Conservation (phyloP, 1,139 yeast genomes). For the Kurtzmaniella quercitrusa region DNA sequence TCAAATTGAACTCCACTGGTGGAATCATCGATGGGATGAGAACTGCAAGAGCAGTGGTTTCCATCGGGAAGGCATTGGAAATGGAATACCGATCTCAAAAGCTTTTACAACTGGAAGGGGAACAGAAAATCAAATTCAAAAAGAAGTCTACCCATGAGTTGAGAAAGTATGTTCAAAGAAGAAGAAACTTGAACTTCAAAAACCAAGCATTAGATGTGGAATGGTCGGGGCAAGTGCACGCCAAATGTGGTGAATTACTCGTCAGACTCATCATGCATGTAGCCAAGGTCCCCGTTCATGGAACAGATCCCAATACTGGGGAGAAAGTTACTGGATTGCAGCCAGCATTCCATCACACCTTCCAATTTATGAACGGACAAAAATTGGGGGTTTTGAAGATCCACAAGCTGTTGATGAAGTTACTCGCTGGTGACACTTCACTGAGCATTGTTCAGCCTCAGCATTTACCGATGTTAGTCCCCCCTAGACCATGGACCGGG, state of each 20-base stretch:
- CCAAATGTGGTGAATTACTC: constrained; percentile 79
- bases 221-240: constrained; percentile 55
- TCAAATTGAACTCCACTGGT: constrained; percentile 71
- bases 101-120: constrained; percentile 54
- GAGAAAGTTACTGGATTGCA: constrained; percentile 62
- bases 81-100: constrained; percentile 73
- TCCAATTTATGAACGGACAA: constrained; percentile 75
- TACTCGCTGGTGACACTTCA: constrained; percentile 63
- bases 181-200: constrained; percentile 18
- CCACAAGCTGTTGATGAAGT: constrained; percentile 64
- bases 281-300: constrained; percentile 75
- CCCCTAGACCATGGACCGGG: constrained; percentile 83
- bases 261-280: constrained; percentile 73
- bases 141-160: constrained; percentile 36
- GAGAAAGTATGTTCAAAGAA: constrained; percentile 28
- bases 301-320: constrained; percentile 75
- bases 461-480: constrained; percentile 85
- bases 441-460: constrained; percentile 80
- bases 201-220: constrained; percentile 13
- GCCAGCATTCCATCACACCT: constrained; percentile 89
- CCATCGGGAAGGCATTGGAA: constrained; percentile 84
- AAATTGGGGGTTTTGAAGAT: constrained; percentile 78
- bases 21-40: constrained; percentile 83
- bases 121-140: constrained; percentile 23
- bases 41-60: constrained; percentile 74